Evolutionary conservation across 202 grass and related monocot genomes (phyloP).

Genomic region (Eragrostis tef): DNA sequence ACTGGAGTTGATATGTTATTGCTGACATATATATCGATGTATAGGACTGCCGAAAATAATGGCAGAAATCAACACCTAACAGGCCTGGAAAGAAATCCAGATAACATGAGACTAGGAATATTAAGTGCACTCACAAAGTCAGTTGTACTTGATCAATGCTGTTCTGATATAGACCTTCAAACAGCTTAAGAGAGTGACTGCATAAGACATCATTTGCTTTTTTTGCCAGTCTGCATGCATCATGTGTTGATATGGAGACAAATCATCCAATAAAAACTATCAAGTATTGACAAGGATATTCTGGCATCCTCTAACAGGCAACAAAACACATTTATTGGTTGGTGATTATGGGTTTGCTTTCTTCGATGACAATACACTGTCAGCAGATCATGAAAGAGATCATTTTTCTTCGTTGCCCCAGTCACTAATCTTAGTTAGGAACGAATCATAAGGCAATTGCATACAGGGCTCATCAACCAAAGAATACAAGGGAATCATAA

Average conservation of each 20-base stretch:
- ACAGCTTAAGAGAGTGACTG: conserved; percentile 42
- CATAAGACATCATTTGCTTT: conserved; percentile 28
- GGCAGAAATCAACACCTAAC: conserved; percentile 6
- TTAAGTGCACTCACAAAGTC: conserved; percentile 20
- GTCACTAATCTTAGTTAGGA: background rate
- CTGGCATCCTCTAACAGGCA: conserved; percentile 12
- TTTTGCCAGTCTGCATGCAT: conserved; percentile 43
- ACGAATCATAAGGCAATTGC: conserved; percentile 3
- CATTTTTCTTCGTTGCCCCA: conserved; percentile 7
- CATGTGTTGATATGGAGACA: no score
- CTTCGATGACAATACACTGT: conserved; percentile 10
- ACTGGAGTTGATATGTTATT: background rate
- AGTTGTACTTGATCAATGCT: conserved; percentile 30
- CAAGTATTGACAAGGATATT: no score
- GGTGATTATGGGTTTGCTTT: conserved; percentile 29
- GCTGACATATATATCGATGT: background rate
- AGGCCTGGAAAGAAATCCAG: conserved; percentile 35
- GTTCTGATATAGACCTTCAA: conserved; percentile 43
- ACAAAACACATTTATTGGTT: conserved; percentile 18
- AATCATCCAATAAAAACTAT: conserved; percentile 35
- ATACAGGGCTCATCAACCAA: conserved; percentile 26
- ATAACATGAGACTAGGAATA: conserved; percentile 19
- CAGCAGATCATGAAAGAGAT: conserved; percentile 26
- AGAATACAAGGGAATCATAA: conserved; percentile 11
- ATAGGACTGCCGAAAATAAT: background rate